Conservation (phyloP, 2,329 filamentous ascomycete species). For the Aureobasidium mangrovei region DNA sequence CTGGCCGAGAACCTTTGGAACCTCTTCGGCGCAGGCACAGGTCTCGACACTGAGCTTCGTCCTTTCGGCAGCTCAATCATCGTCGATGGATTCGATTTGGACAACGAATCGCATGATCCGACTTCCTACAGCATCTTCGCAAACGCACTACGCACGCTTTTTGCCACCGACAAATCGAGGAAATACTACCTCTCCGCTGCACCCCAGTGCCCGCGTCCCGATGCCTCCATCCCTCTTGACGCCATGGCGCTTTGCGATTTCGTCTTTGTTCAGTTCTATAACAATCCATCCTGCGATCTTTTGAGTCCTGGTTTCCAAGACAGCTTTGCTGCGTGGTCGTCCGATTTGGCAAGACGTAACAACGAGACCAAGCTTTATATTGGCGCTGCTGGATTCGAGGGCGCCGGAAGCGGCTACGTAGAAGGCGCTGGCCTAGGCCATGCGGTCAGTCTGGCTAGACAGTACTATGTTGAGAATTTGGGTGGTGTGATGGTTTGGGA, state of each 20-base stretch:
- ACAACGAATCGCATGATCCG: slow-evolving; percentile 28
- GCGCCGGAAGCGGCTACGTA: slow-evolving; percentile 27
- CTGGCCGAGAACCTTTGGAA: slow-evolving; percentile 30
- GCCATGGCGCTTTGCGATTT: slow-evolving; percentile 30
- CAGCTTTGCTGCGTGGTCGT: slow-evolving; percentile 28
- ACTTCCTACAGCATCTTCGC: slow-evolving; percentile 26
- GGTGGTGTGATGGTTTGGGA: slow-evolving; percentile 37
- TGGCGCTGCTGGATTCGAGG: slow-evolving; percentile 27
- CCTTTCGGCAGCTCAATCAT: slow-evolving; percentile 25
- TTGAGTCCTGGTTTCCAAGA: slow-evolving; percentile 21
- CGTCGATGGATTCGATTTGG: slow-evolving; percentile 33
- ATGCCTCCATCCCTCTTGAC: slow-evolving; percentile 27
- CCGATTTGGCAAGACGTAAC: slow-evolving; percentile 20
- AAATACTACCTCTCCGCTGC: slow-evolving; percentile 32
- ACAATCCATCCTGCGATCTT: slow-evolving; percentile 31
- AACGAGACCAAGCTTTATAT: slow-evolving; percentile 28
- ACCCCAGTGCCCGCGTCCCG: slow-evolving; percentile 34
- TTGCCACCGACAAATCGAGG: slow-evolving; percentile 23
- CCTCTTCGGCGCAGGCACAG: slow-evolving; percentile 27
- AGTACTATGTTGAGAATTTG: slow-evolving; percentile 25
- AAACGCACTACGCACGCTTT: slow-evolving; percentile 24
- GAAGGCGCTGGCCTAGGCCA: slow-evolving; percentile 21
- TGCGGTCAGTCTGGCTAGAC: slow-evolving; percentile 26
- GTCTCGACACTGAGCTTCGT: slow-evolving; percentile 20
- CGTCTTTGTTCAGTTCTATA: slow-evolving; percentile 38